Evolutionary conservation across 108 stramenopile genomes (phyloP), one percentile per base, ranked within the genome.

Genomic region (Pseudonitzschia delicatissima): DNA sequence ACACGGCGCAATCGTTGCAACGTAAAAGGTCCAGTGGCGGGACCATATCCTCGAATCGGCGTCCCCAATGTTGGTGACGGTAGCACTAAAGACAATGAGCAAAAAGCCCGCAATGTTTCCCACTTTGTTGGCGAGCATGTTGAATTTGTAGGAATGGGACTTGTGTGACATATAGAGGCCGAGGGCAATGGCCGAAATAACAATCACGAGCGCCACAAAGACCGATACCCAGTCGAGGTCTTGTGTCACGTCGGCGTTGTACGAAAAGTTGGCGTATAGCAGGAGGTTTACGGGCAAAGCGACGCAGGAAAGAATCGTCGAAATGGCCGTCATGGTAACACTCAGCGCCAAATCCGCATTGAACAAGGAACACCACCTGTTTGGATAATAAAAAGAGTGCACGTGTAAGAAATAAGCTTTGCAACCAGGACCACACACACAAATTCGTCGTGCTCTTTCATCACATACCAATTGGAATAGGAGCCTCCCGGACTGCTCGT

Each of bases 301-400:
- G 2, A 84, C 57, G 12, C 80, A 60, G 44, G 78, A 78, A 29
- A 90, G 60, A 12, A 93, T 53, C 1, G 96, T 96, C 33, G 80
- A 78, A 29, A 93, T 87, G 2, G 92, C 90, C 2, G 96, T 96
- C 92, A 96, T 92, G 27, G 92, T 88, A 12, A 96, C 93, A 42
- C 73, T 76, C 45, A 96, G 57, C 2, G 93, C 91, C 47, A 96
- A 77, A 64, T 94, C 93, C 18, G 90, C 88, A 74, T 96, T 96
- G 67, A 96, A 90, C 65, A 95, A 53, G 5, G 76, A 80, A 66
- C 91, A 92, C 88, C 87, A 95, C 81, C 69, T 74, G 44, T 44
- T 36, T 45, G 8, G 15, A n/a, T 6, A 7, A 3, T 7, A 34
- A 1, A 34, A 26, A 32, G 12, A 55, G 34, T n/a, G 27, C 11